Percentiles rank a stretch among this genome's conserved stretches.
phyloP scores from a whole-genome alignment of 2,329 filamentous ascomycete species.

The Trichoderma sp. region DNA sequence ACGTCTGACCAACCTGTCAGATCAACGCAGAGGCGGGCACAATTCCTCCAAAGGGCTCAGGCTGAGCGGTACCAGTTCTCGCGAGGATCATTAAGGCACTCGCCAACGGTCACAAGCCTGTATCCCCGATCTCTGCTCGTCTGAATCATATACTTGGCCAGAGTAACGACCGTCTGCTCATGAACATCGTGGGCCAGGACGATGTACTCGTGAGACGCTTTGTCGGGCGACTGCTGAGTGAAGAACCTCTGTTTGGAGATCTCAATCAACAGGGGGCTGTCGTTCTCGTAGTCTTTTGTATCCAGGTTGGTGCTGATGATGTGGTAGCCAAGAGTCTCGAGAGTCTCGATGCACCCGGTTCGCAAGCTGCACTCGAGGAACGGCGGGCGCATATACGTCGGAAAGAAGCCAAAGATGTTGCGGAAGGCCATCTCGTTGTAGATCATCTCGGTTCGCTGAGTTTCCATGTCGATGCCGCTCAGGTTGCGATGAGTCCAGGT shows the following conservation, averaged over 20 bases:
- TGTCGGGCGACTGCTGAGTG: conserved; percentile 41
- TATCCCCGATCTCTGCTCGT: conserved; percentile 47
- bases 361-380: conserved; percentile 47
- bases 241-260: conserved; percentile 46
- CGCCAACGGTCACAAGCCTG: conserved; percentile 56
- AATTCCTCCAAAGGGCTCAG: too few relatives aligned
- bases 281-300: conserved; percentile 62
- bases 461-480: conserved; percentile 40
- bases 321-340: conserved; percentile 55
- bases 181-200: conserved; percentile 58
- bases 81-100: conserved; percentile 57
- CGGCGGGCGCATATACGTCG: conserved; percentile 50
- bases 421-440: conserved; percentile 50
- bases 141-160: conserved; percentile 49
- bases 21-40: too few relatives aligned
- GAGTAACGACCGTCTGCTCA: conserved; percentile 48
- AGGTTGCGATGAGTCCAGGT: conserved; percentile 53
- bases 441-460: conserved; percentile 45
- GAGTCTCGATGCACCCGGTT: conserved; percentile 45
- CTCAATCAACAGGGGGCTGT: conserved; percentile 52
- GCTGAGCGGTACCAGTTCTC: conserved; percentile 55
- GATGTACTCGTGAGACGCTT: conserved; percentile 47
- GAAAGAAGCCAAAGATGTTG: conserved; percentile 47
- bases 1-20: too few relatives aligned
- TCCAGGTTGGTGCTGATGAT: conserved; percentile 60